Percentiles rank a stretch among this genome's conserved stretches.
phyloP scores from a whole-genome alignment of 805 yeast genomes.

The Brettanomyces bruxellensis region DNA sequence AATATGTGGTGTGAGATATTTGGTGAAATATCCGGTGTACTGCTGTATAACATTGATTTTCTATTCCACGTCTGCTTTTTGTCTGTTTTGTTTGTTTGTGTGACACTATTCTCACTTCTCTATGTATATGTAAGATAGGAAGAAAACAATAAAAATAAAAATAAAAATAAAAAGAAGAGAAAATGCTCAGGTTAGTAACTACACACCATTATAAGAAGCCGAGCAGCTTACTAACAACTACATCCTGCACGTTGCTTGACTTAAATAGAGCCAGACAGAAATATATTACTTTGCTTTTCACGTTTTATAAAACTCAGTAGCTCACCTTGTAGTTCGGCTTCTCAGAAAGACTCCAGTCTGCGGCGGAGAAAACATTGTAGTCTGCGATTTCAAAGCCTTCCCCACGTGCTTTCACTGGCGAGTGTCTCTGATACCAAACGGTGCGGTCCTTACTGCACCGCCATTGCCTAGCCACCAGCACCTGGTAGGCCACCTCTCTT shows the following conservation, averaged over 20 bases:
- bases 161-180: no score
- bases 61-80: background rate
- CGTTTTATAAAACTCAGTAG: background rate
- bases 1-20: no score
- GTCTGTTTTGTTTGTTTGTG: background rate
- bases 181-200: no score
- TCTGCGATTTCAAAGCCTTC: constrained; percentile 34
- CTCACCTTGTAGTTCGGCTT: constrained; percentile 32
- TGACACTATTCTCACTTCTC: no score
- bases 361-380: constrained; percentile 33
- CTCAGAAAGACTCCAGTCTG: constrained; percentile 34
- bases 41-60: background rate
- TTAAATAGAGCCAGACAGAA: no score
- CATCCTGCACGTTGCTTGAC: no score
- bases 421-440: constrained; percentile 31
- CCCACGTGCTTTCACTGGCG: constrained; percentile 28
- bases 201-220: no score
- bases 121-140: no score
- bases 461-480: constrained; percentile 31
- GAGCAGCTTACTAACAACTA: no score
- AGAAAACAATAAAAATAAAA: no score
- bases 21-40: no score
- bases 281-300: background rate
- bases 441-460: constrained; percentile 13
- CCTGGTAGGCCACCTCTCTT: constrained; percentile 26